These are phyloP conservation scores for Solanum bulbocastanum DNA, from an alignment of 257 asterid species.

Conservation along the genomic window DNA sequence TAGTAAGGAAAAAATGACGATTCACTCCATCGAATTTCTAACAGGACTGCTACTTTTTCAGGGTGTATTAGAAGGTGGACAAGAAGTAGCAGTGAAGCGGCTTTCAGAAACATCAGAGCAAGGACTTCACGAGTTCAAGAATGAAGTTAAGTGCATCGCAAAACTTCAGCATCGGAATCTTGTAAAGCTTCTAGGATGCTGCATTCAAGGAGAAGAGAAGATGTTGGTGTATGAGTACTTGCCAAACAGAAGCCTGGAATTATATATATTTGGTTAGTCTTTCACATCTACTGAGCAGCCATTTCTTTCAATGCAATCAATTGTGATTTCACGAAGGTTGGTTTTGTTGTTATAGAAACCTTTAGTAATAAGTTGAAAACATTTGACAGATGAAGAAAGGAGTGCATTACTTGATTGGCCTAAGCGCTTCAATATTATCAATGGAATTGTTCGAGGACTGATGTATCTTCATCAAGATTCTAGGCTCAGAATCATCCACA, in stretches of 20 bases:
- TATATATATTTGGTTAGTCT: constrained; percentile 13
- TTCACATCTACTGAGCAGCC: background rate
- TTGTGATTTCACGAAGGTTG: background rate
- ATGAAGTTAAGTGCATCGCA: constrained; percentile 20
- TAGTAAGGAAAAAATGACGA: background rate
- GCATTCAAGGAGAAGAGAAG: constrained; percentile 21
- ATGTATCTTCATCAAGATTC: constrained; percentile 56
- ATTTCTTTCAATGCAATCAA: background rate
- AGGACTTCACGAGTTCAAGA: constrained; percentile 30
- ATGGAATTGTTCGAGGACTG: constrained; percentile 42
- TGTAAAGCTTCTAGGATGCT: constrained; percentile 26
- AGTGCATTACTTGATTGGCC: constrained; percentile 32
- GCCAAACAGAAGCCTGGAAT: constrained; percentile 26
- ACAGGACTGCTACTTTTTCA: background rate
- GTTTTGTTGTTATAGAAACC: background rate
- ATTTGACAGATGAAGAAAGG: constrained; percentile 13
- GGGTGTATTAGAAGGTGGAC: constrained; percentile 23
- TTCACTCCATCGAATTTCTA: background rate
- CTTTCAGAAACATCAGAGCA: constrained; percentile 16
- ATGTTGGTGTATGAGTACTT: constrained; percentile 28
- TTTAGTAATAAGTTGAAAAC: background rate
- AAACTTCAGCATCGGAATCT: constrained; percentile 36
- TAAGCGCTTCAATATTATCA: constrained; percentile 25
- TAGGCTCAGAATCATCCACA: constrained; percentile 24
- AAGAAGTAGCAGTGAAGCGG: constrained; percentile 26